Conservation (phyloP, 2,329 filamentous ascomycete genomes). For the Pseudohalonectria lignicola region DNA sequence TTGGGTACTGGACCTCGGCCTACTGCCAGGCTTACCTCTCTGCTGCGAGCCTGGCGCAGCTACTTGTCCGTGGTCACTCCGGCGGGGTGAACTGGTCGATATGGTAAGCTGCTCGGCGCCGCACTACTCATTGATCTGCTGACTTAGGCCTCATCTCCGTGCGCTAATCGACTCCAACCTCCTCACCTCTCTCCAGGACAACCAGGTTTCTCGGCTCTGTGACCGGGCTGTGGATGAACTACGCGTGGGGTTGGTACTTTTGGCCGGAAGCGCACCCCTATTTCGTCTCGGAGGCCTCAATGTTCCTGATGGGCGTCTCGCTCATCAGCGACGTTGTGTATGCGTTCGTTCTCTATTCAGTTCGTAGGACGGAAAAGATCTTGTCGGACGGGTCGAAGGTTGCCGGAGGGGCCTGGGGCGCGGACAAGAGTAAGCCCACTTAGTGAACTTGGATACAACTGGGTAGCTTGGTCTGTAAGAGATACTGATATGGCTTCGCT, state of each 20-base stretch:
- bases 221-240: constrained; percentile 25
- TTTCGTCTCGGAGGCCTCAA: constrained; percentile 26
- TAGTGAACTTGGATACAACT: no score
- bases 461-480: no score
- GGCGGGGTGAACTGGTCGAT: constrained; percentile 35
- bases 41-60: constrained; percentile 24
- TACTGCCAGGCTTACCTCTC: not conserved
- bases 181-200: constrained; percentile 20
- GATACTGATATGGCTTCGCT: no score
- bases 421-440: not conserved
- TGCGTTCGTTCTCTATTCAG: not conserved
- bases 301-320: constrained; percentile 28
- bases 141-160: no score
- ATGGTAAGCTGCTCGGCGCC: constrained; percentile 25
- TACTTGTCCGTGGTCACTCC: constrained; percentile 32
- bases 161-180: not conserved
- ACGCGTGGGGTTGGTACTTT: constrained; percentile 30
- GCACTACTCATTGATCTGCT: no score
- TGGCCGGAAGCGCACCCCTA: constrained; percentile 41
- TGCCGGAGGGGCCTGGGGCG: not conserved
- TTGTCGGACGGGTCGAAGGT: not conserved
- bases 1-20: constrained; percentile 35
- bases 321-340: constrained; percentile 33
- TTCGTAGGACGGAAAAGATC: not conserved
- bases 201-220: constrained; percentile 29